Evolutionary conservation across 192 early-diverging fungal genomes (phyloP).

Genomic region (Cetraspora pellucida): DNA sequence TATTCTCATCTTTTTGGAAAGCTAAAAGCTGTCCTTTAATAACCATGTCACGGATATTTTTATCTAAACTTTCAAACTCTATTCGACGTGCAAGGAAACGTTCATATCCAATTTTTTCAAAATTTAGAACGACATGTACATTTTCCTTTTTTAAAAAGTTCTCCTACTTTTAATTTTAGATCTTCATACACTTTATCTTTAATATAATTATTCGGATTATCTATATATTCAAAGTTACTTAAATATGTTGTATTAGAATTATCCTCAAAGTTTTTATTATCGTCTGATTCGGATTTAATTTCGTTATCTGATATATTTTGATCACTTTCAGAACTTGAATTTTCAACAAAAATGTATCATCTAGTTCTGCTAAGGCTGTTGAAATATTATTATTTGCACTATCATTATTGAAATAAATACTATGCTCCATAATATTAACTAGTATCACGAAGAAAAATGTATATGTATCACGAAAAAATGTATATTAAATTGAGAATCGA

Average conservation of each 20-base stretch:
- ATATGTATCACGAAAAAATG: too few relatives aligned
- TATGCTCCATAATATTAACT: background rate
- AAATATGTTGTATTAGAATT: background rate
- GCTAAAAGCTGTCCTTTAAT: background rate
- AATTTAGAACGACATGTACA: background rate
- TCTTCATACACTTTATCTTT: background rate
- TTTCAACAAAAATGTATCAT: conserved; percentile 12
- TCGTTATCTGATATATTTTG: too few relatives aligned
- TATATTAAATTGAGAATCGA: too few relatives aligned
- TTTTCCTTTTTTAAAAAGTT: background rate
- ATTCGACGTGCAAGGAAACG: background rate
- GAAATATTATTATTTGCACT: background rate
- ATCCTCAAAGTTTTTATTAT: background rate
- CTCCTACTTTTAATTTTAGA: background rate
- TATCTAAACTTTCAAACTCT: background rate
- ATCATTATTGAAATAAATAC: conserved; percentile 5
- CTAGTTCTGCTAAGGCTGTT: background rate
- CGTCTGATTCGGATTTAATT: too few relatives aligned
- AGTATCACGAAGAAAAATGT: too few relatives aligned
- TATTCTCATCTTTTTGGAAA: background rate
- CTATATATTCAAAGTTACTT: background rate
- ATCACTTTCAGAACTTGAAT: conserved; percentile 6
- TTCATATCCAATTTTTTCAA: conserved; percentile 2
- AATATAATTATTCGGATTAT: conserved; percentile 7
- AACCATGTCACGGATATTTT: background rate